Percentiles rank a stretch among this genome's conserved stretches.
These are phyloP conservation scores for Yamadazyma pseudoaaseri DNA, from an alignment of 1,139 yeast genomes.

Conservation along the genomic window DNA sequence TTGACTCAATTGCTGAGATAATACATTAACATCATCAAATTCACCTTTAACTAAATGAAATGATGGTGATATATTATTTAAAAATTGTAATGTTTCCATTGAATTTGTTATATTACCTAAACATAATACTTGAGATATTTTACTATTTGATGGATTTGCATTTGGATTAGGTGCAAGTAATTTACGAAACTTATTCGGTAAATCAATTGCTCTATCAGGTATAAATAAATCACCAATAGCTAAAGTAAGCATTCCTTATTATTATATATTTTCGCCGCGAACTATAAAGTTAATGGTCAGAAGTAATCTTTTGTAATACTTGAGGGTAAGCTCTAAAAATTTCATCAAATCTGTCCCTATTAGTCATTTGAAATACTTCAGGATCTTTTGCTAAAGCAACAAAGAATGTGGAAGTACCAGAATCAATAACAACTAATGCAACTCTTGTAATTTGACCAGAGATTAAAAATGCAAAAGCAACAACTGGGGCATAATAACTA, in stretches of 20 bases:
- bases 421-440: conserved; percentile 68
- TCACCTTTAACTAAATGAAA: conserved; percentile 83
- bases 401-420: conserved; percentile 85
- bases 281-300: conserved; percentile 25
- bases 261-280: conserved; percentile 1
- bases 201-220: conserved; percentile 76
- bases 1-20: conserved; percentile 32
- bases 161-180: conserved; percentile 56
- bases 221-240: conserved; percentile 89
- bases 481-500: conserved; percentile 68
- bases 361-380: conserved; percentile 73
- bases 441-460: conserved; percentile 76
- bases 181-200: conserved; percentile 62
- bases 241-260: conserved; percentile 64
- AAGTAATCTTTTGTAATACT: conserved; percentile 55
- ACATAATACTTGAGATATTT: conserved; percentile 80
- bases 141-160: conserved; percentile 49
- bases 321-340: conserved; percentile 74
- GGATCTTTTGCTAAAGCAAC: conserved; percentile 88
- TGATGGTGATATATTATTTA: conserved; percentile 67
- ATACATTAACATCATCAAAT: conserved; percentile 40
- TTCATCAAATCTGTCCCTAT: conserved; percentile 74
- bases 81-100: conserved; percentile 57
- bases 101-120: conserved; percentile 84
- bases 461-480: conserved; percentile 76